These are phyloP conservation scores for Rhodotorula glutinis DNA, from an alignment of 1,284 basidiomycete species.

Conservation along the genomic window DNA sequence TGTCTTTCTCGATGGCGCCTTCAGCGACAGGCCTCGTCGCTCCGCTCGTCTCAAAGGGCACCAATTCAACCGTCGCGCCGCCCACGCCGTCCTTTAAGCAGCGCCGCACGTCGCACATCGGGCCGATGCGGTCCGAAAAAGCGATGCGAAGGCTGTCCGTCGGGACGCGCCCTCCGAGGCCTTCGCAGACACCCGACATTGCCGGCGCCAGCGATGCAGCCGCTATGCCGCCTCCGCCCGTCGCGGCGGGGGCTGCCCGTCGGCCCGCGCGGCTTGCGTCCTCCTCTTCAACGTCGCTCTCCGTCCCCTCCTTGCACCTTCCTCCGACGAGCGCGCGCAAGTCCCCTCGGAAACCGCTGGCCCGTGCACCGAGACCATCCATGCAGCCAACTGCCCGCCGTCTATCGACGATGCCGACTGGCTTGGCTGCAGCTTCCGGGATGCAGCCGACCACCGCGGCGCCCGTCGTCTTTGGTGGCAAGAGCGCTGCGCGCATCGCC, in stretches of 20 bases:
- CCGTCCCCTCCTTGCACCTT: background rate
- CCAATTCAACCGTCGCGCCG: background rate
- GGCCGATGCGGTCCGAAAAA: slow-evolving; percentile 36
- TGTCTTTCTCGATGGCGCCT: slow-evolving; percentile 31
- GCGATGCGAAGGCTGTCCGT: slow-evolving; percentile 26
- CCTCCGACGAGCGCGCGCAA: slow-evolving; percentile 4
- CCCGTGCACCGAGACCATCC: slow-evolving; percentile 2
- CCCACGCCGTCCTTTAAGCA: slow-evolving; percentile 12
- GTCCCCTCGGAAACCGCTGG: slow-evolving; percentile 24
- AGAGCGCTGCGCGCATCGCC: slow-evolving; percentile 33
- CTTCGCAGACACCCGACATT: background rate
- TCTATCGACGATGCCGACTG: slow-evolving; percentile 6
- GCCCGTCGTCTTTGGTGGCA: slow-evolving; percentile 23
- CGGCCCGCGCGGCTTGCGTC: slow-evolving; percentile 3
- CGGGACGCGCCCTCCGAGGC: background rate
- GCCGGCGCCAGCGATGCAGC: background rate
- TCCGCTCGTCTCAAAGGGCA: slow-evolving; percentile 18
- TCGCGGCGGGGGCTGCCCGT: background rate
- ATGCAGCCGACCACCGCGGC: slow-evolving; percentile 2
- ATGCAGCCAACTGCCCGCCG: slow-evolving; percentile 13
- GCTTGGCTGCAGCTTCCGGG: background rate
- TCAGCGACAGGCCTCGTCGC: slow-evolving; percentile 31
- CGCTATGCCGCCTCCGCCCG: background rate
- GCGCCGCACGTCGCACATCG: slow-evolving; percentile 36
- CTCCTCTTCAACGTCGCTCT: background rate